Percentiles rank a stretch among this genome's conserved stretches.
Evolutionary conservation across 441 rosid species (phyloP).

Genomic region (Hura crepitans): DNA sequence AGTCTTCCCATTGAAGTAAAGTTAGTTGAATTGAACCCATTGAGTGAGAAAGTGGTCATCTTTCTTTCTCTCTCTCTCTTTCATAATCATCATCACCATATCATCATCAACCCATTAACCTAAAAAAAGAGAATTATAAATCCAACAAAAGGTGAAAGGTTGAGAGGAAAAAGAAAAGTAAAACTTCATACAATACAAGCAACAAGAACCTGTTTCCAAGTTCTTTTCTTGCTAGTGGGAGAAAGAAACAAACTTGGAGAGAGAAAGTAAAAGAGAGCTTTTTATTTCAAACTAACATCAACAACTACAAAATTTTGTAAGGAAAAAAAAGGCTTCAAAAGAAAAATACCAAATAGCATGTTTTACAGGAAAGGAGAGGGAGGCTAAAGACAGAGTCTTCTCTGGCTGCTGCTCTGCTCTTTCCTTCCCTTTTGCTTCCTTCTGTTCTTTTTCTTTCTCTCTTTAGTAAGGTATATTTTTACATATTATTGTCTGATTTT

Average conservation of each 20-base stretch:
- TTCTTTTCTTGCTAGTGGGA: constrained; percentile 8
- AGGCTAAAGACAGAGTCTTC: constrained; percentile 37
- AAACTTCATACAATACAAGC: constrained; percentile 31
- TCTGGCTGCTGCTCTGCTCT: constrained; percentile 34
- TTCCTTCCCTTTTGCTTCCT: constrained; percentile 10
- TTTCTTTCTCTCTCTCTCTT: constrained; percentile 31
- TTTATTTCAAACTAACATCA: neutral
- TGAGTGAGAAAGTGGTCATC: constrained; percentile 78
- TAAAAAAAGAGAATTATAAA: constrained; percentile 26
- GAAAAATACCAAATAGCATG: constrained; percentile 11
- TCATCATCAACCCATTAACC: constrained; percentile 25
- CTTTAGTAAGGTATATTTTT: constrained; percentile 31
- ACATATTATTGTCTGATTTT: constrained; percentile 13
- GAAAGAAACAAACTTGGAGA: constrained; percentile 8
- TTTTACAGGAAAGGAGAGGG: constrained; percentile 29
- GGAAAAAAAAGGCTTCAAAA: constrained; percentile 14
- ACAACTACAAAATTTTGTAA: constrained; percentile 13
- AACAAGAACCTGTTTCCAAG: constrained; percentile 42
- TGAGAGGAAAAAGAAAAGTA: constrained; percentile 26
- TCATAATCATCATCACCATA: constrained; percentile 35
- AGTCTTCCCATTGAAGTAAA: constrained; percentile 66
- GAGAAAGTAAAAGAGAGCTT: neutral
- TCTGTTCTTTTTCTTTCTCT: constrained; percentile 13
- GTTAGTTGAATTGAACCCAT: constrained; percentile 48
- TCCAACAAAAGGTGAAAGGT: constrained; percentile 44